Evolutionary conservation across 495 filamentous ascomycete species (phyloP).

Genomic region (Hyaloscypha variabilis): DNA sequence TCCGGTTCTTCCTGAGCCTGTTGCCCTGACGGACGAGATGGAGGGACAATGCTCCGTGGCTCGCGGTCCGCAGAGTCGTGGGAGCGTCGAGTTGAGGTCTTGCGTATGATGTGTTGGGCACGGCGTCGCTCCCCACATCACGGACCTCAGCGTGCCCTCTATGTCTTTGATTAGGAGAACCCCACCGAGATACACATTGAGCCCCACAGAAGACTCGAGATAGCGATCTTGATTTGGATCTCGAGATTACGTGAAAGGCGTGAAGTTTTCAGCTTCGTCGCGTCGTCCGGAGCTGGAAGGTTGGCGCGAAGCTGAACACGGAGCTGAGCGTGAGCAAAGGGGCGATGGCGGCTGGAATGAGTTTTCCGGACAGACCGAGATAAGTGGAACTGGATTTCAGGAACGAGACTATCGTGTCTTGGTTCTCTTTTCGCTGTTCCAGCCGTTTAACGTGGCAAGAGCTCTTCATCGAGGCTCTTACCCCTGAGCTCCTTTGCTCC

Average conservation of each 20-base stretch:
- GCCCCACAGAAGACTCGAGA: not conserved
- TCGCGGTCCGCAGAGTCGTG: too few species aligned
- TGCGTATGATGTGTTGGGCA: not conserved
- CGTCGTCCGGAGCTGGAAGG: not conserved
- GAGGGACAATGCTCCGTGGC: too few species aligned
- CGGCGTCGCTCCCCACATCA: not conserved
- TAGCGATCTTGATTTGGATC: not conserved
- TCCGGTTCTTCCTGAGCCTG: too few species aligned
- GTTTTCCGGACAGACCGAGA: too few species aligned
- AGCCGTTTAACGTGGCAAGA: too few species aligned
- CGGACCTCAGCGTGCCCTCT: not conserved
- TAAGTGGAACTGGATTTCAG: too few species aligned
- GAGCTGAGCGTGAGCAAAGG: not conserved
- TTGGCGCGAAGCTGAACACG: not conserved
- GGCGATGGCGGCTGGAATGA: not conserved
- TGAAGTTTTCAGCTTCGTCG: not conserved
- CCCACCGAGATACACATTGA: not conserved
- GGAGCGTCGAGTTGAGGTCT: not conserved
- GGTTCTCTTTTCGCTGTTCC: too few species aligned
- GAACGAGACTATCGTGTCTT: too few species aligned
- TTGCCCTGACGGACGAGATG: too few species aligned
- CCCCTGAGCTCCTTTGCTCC: too few species aligned
- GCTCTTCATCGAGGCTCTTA: too few species aligned
- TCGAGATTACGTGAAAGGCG: not conserved
- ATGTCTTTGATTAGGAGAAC: not conserved